Conservation (phyloP, 1,284 basidiomycete species). For the Microbotryum lychnidis-dioicae region DNA sequence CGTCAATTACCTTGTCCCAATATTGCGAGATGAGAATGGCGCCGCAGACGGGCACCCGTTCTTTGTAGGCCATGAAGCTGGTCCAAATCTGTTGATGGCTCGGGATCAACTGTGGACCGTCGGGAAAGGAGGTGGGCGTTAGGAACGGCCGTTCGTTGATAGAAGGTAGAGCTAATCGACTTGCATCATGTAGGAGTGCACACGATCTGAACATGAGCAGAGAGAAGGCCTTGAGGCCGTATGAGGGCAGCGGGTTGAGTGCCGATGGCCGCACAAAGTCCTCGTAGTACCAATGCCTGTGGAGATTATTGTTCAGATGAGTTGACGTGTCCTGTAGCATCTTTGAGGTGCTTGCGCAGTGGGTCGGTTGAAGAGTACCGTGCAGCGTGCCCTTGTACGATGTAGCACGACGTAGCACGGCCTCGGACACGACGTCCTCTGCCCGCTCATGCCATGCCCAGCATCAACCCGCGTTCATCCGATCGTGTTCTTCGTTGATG, state of each 20-base stretch:
- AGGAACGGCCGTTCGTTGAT: background rate
- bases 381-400: too few relatives aligned
- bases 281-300: slow-evolving; percentile 98
- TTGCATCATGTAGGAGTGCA: slow-evolving; percentile 58
- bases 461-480: too few relatives aligned
- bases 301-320: background rate
- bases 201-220: slow-evolving; percentile 78
- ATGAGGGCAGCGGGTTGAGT: slow-evolving; percentile 75
- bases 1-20: slow-evolving; percentile 71
- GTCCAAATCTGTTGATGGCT: slow-evolving; percentile 29
- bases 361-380: too few relatives aligned
- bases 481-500: too few relatives aligned
- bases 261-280: slow-evolving; percentile 79
- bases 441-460: too few relatives aligned
- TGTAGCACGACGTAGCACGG: too few relatives aligned
- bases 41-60: slow-evolving; percentile 95
- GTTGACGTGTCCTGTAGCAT: background rate
- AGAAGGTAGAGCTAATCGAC: background rate
- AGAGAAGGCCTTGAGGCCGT: slow-evolving; percentile 89
- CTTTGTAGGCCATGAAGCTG: slow-evolving; percentile 88
- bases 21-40: slow-evolving; percentile 86
- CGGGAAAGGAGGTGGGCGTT: too few relatives aligned
- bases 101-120: slow-evolving; percentile 43
- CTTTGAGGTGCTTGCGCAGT: background rate
- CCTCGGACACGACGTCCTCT: too few relatives aligned